These are phyloP conservation scores for Cordyceps tenuipes DNA, from an alignment of 2,329 filamentous ascomycete species.

Conservation along the genomic window DNA sequence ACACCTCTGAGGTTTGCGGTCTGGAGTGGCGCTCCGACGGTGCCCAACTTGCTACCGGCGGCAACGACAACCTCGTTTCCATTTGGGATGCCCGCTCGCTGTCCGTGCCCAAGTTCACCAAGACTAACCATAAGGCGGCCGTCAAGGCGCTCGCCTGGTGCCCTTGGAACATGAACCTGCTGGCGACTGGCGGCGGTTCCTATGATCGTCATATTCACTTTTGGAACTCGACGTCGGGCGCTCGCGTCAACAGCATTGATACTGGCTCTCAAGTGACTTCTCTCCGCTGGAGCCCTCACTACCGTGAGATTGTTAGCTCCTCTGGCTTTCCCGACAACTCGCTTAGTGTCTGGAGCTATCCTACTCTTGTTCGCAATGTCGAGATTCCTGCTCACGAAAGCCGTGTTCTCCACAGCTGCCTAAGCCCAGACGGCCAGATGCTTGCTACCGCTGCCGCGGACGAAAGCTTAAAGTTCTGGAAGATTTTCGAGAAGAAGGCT, in stretches of 20 bases:
- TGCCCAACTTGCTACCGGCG: constrained; percentile 91
- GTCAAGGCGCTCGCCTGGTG: constrained; percentile 99
- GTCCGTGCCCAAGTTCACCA: constrained; percentile 93
- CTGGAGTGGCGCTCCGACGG: constrained; percentile 97
- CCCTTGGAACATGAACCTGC: constrained; percentile 95
- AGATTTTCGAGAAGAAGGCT: constrained; percentile 98
- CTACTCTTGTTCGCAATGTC: constrained; percentile 90
- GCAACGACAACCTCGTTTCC: constrained; percentile 97
- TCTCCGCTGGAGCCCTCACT: constrained; percentile 90
- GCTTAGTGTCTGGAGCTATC: constrained; percentile 98
- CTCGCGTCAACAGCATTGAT: constrained; percentile 97
- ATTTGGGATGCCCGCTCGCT: constrained; percentile 98
- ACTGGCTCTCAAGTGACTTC: constrained; percentile 96
- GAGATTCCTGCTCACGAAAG: constrained; percentile 98
- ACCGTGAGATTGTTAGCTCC: constrained; percentile 96
- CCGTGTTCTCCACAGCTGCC: constrained; percentile 88
- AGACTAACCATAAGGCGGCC: constrained; percentile 98
- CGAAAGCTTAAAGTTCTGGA: constrained; percentile 99
- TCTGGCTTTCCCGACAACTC: constrained; percentile 99
- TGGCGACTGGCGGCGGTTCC: constrained; percentile 90
- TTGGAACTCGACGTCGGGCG: constrained; percentile 98
- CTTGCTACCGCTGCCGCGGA: constrained; percentile 92
- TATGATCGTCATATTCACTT: constrained; percentile 99
- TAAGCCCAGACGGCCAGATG: constrained; percentile 97
- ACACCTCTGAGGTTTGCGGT: constrained; percentile 96